Evolutionary conservation across 2,329 filamentous ascomycete species (phyloP), one percentile per base, ranked within the genome.

Genomic region (Beauveria sp.): DNA sequence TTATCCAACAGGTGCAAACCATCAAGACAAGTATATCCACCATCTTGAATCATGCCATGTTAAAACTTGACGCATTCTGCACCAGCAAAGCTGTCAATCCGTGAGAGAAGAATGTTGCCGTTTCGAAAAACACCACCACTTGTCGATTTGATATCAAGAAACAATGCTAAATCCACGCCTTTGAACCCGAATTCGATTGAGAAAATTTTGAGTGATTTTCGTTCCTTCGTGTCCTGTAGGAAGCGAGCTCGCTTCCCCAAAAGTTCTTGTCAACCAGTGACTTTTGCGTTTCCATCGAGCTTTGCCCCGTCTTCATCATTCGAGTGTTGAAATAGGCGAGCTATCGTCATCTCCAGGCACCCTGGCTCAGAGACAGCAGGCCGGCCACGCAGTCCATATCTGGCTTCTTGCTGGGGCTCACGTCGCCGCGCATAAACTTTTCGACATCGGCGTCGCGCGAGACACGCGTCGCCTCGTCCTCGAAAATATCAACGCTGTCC

Each of bases 361-460:
- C 93, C 75, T 96, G 90, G 69, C 91, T 96, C 51, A 98, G 79
- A 56, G 90, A 93, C 65, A 97, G 74, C 65, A 98, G 75, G n/a
- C 91, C 91, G 60, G 93, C 91, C 52, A 96, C 88, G 70, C 91
- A 96, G 71, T 96, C 91, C 72, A 96, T 80, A 70, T 97, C 93
- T 61, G 86, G 84, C 71, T 86, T 87, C 74, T 91, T 91, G 70
- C 87, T 87, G 9, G 85, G 86, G 70, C 84, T 85, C 64, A 85
- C 80, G 38, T 83, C 81, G 55, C 80, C 80, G 40, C 80, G 78
- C 87, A 95, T 93, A 73, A 93, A 93, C 3, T 79, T 80, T 64
- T 88, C 84, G 49, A 93, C 81, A 56, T 95, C 89, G 4, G 87
- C 84, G 24, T 71, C 69, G 49, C 71, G 66, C 18, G 67, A 47